Conservation (phyloP, 257 asterid species). For the Buddleja alternifolia region DNA sequence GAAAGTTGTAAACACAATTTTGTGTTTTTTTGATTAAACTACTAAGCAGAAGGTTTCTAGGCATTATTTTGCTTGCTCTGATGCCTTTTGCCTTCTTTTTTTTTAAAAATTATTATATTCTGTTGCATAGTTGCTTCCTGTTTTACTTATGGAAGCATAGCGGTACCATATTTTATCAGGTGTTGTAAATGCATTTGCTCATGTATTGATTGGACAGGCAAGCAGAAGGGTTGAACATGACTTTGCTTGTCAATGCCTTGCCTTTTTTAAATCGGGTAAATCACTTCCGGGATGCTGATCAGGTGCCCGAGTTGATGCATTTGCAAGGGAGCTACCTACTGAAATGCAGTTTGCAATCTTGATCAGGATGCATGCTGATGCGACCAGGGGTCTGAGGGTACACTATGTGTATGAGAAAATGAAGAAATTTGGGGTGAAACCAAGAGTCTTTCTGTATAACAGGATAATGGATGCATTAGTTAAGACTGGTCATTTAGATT, state of each 20-base stretch:
- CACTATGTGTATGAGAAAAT: constrained; percentile 89
- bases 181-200: constrained; percentile 21
- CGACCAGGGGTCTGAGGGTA: constrained; percentile 88
- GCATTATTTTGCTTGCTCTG: constrained; percentile 50
- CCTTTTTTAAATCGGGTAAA: constrained; percentile 74
- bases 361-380: constrained; percentile 92
- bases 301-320: constrained; percentile 92
- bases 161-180: constrained; percentile 7
- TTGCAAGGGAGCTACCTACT: constrained; percentile 92
- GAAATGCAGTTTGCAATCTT: constrained; percentile 95
- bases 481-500: constrained; percentile 74
- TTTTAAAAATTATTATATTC: constrained; percentile 7
- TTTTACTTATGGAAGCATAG: neutral
- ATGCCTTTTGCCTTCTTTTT: constrained; percentile 39
- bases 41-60: constrained; percentile 34
- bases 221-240: constrained; percentile 97
- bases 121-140: neutral
- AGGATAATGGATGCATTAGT: constrained; percentile 92
- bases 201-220: constrained; percentile 58
- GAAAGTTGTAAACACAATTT: constrained; percentile 4
- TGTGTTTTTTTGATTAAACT: neutral
- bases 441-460: constrained; percentile 82
- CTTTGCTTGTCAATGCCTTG: constrained; percentile 89
- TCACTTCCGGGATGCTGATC: constrained; percentile 89
- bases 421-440: constrained; percentile 87